A percentile compares a stretch with the other conserved stretches of the same genome.
These are phyloP conservation scores for Trichoderma parareesei DNA, from an alignment of 495 filamentous ascomycete genomes.

Conservation along the genomic window DNA sequence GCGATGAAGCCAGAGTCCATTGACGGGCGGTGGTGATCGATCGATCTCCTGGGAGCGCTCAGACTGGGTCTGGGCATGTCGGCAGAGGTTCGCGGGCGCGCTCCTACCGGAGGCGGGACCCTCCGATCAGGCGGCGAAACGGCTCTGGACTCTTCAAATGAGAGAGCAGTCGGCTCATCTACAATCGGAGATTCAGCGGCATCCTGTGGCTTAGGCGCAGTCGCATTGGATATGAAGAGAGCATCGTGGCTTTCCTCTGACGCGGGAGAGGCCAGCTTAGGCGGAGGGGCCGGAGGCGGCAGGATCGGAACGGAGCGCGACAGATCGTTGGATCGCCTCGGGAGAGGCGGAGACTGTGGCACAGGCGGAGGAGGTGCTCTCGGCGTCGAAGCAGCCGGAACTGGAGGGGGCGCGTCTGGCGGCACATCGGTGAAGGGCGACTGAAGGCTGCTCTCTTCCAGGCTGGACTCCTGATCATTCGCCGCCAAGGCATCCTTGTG, in stretches of 20 bases:
- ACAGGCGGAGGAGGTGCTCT: conserved; percentile 50
- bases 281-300: conserved; percentile 57
- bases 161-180: conserved; percentile 4
- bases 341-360: conserved; percentile 48
- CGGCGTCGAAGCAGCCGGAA: conserved; percentile 30
- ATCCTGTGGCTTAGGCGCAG: conserved; percentile 38
- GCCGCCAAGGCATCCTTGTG: conserved; percentile 87
- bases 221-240: conserved; percentile 25
- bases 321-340: conserved; percentile 51
- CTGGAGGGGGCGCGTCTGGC: conserved; percentile 33
- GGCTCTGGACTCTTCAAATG: conserved; percentile 21
- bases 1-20: conserved; percentile 78
- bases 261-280: conserved; percentile 38
- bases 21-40: conserved; percentile 52
- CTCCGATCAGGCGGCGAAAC: conserved; percentile 29
- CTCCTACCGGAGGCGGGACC: conserved; percentile 38
- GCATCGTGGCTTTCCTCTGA: conserved; percentile 67
- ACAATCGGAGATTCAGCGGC: conserved; percentile 28
- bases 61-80: conserved; percentile 49
- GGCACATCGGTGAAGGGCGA: conserved; percentile 40
- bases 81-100: conserved; percentile 56
- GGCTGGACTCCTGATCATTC: conserved; percentile 68
- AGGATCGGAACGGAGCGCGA: conserved; percentile 54
- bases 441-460: conserved; percentile 43
- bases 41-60: conserved; percentile 53